Evolutionary conservation across 208 protist species (phyloP), one percentile per base, ranked within the genome.

Genomic region (Polymyxa betae): DNA sequence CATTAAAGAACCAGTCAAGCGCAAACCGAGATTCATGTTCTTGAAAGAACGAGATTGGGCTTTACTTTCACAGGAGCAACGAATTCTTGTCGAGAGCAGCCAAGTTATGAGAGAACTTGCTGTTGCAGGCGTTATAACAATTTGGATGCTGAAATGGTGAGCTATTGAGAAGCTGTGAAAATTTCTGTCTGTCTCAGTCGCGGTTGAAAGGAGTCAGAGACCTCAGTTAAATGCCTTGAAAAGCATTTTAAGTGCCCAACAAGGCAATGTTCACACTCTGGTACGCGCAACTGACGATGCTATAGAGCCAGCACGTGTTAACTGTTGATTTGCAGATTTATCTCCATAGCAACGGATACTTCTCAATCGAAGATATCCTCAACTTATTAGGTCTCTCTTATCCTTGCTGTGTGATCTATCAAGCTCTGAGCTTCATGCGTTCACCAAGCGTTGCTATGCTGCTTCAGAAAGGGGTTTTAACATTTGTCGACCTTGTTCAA

Each of bases 61-160:
- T 5, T 29, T 60, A 24, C 49, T 60, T 29, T 29, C 5, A 29
- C 12, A 60, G 24, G 49, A 60, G 49, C 49, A 60, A 60, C 49
- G 49, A 29, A 29, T 5, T 60, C 24, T 60, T 24, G 49, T 60
- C 24, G 5, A 60, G 12, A 60, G 24, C 24, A 60, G 24, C 49
- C 49, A 5, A 5, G 24, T 24, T 24, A 5, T 60, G 12, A 60
- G 24, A 5, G 24, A 29, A 29, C 24, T 60, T 29, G 12, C 24
- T 60, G 24, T 5, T 29, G 49, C 49, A 29, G 49, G 49, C 24
- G 49, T 60, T 29, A 5, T 60, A 5, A 60, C 49, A 29, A 60
- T 60, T 24, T 60, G 49, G 49, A 60, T 60, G 49, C 49, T 60
- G 49, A 60, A 60, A 60, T 60, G 49, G 49, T 60, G 49, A 60